Evolutionary conservation across 768 basidiomycete species (phyloP).

Genomic region (Boletus insuetus): DNA sequence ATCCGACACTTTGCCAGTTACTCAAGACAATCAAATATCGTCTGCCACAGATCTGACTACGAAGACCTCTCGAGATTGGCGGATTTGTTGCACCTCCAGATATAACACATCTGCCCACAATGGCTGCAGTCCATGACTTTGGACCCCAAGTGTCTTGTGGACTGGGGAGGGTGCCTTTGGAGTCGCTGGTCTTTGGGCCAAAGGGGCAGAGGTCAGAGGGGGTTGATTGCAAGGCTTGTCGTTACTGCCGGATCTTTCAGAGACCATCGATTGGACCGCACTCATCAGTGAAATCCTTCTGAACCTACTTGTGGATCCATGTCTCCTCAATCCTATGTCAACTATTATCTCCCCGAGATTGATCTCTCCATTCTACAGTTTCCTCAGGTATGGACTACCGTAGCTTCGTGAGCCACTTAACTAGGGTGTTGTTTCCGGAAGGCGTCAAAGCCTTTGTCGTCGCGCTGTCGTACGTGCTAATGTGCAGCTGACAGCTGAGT

Average conservation of each 20-base stretch:
- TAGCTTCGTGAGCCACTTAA: neutral
- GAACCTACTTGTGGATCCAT: neutral
- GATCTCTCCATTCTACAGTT: constrained; percentile 9
- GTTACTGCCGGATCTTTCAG: neutral
- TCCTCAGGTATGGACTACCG: neutral
- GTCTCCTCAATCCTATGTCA: neutral
- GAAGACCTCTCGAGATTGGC: constrained; percentile 1
- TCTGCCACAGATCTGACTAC: neutral
- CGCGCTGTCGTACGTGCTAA: neutral
- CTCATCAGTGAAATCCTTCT: neutral
- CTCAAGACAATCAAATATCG: neutral
- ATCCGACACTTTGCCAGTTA: neutral
- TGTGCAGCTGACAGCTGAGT: neutral
- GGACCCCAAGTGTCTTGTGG: constrained; percentile 41
- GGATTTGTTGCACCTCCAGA: neutral
- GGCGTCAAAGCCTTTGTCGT: no score
- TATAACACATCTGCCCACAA: neutral
- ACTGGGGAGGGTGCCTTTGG: constrained; percentile 36
- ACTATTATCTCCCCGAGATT: neutral
- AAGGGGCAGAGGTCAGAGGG: constrained; percentile 37
- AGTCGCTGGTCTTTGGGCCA: constrained; percentile 23
- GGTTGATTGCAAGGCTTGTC: constrained; percentile 14
- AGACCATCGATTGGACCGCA: constrained; percentile 11
- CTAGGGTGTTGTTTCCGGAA: neutral
- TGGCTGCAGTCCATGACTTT: neutral